Evolutionary conservation across 1,284 basidiomycete genomes (phyloP).

Genomic region (Sphagnurus paluster): DNA sequence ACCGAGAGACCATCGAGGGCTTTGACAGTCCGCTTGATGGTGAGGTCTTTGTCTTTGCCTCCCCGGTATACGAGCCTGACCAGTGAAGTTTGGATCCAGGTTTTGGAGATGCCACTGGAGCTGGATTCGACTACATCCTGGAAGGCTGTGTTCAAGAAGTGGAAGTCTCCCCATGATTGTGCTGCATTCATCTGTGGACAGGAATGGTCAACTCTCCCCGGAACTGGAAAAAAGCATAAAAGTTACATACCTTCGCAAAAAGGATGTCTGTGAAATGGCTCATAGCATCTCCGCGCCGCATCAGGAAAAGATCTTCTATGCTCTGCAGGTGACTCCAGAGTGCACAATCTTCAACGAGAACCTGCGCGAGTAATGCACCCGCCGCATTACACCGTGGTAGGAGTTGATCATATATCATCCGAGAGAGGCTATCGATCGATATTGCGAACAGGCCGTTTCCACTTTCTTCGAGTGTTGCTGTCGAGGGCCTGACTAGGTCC

Average conservation of each 20-base stretch:
- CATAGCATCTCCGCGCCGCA: constrained; percentile 72
- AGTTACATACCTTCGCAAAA: constrained; percentile 62
- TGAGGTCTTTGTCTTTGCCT: constrained; percentile 40
- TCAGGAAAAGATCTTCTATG: constrained; percentile 74
- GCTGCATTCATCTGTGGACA: constrained; percentile 63
- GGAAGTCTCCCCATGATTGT: constrained; percentile 80
- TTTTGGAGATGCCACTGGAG: constrained; percentile 39
- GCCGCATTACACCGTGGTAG: constrained; percentile 55
- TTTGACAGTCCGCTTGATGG: constrained; percentile 51
- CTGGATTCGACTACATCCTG: constrained; percentile 62
- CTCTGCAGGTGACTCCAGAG: constrained; percentile 69
- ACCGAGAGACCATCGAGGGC: constrained; percentile 66
- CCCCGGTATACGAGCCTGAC: constrained; percentile 73
- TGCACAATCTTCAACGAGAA: constrained; percentile 71
- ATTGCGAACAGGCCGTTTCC: constrained; percentile 37
- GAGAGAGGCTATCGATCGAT: constrained; percentile 61
- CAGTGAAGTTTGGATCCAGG: constrained; percentile 70
- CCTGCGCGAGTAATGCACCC: constrained; percentile 55
- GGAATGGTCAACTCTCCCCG: constrained; percentile 1
- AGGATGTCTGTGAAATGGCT: constrained; percentile 70
- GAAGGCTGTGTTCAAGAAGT: constrained; percentile 80
- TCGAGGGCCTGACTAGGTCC: constrained; percentile 21
- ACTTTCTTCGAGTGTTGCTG: constrained; percentile 6
- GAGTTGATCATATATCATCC: constrained; percentile 63
- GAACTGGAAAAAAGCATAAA: not conserved